Evolutionary conservation across 768 basidiomycete species (phyloP).

Genomic region (Leccinellum rugosiceps): DNA sequence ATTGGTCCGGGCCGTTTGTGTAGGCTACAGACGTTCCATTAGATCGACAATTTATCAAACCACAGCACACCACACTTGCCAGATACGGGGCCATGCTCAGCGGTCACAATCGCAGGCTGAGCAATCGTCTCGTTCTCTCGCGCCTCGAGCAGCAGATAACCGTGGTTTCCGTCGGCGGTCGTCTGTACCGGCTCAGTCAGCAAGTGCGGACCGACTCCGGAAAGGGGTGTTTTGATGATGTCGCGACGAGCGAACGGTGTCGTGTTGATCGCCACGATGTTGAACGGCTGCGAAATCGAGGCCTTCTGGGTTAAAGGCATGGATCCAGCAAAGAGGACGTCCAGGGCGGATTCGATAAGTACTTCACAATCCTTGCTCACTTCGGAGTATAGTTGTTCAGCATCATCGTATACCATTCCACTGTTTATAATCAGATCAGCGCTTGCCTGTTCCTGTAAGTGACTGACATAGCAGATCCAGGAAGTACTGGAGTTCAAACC

Average conservation of each 20-base stretch:
- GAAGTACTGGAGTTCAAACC: slow-evolving; percentile 57
- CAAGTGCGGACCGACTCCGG: slow-evolving; percentile 40
- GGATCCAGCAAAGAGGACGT: slow-evolving; percentile 45
- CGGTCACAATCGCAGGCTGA: slow-evolving; percentile 34
- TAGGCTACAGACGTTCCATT: slow-evolving; percentile 42
- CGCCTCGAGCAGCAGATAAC: slow-evolving; percentile 69
- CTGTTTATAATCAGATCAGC: slow-evolving; percentile 36
- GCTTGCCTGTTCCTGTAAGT: not conserved
- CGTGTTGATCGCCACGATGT: slow-evolving; percentile 73
- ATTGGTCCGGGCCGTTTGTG: slow-evolving; percentile 62
- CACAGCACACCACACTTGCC: slow-evolving; percentile 41
- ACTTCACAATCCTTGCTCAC: slow-evolving; percentile 62
- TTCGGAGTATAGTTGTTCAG: slow-evolving; percentile 80
- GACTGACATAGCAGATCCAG: slow-evolving; percentile 81
- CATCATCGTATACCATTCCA: slow-evolving; percentile 96
- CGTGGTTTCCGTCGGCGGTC: slow-evolving; percentile 60
- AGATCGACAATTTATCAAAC: not conserved
- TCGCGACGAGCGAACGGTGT: slow-evolving; percentile 78
- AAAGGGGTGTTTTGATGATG: slow-evolving; percentile 65
- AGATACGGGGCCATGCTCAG: slow-evolving; percentile 57
- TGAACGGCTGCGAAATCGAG: slow-evolving; percentile 27
- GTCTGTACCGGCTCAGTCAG: slow-evolving; percentile 61
- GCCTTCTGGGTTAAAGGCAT: slow-evolving; percentile 24
- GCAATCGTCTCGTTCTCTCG: slow-evolving; percentile 33
- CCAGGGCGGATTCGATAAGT: slow-evolving; percentile 75